Base-by-base conservation (phyloP, 2,329 filamentous ascomycete species). In the Neonectria faginata region DNA sequence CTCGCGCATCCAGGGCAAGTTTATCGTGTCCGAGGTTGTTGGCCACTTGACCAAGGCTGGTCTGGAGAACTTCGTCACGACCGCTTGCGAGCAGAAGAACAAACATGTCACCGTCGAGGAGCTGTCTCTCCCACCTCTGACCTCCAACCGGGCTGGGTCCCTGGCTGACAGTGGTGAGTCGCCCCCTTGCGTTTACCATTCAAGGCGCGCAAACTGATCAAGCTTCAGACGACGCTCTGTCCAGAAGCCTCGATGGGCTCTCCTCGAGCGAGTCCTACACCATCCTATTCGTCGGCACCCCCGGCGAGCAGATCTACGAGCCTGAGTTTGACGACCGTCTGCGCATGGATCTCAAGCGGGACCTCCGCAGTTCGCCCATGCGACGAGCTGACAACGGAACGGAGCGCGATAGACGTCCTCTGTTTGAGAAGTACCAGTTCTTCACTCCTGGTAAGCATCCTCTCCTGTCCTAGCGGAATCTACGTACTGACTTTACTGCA, bases 371-470 rank as follows among this genome's bases (percentile, higher is more conserved):
- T 22, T 62, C 67, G n/a, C 58, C 67, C n/a, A 53, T 67, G 22
- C 68, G 67, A 68, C 80, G 78, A 60, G 79, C 79, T 18, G 74
- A 76, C 16, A 83, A 86, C 64, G 74, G 67, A 57, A 81, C 77
- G 7, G 77, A 74, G 7, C 72, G 74, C 57, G 74, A 84, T 62
- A 83, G 79, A 39, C 78, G 84, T 31, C 84, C 88, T 4, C 80
- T 97, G 47, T 98, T 99, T 74, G 92, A 97, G 80, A 94, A 92
- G 79, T 99, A 99, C 79, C 92, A 97, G 77, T 98, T 94, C 82
- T 91, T 99, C 71, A 95, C 91, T 11, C 93, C 94, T 74, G 93
- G 93, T 95, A 81, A 64, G 69, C 20, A 36, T 31, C 3, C 10
- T 11, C 11, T 31, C 20, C 16, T 36, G n/a, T 1, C 16, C n/a